Base-by-base conservation (phyloP, 495 filamentous ascomycete species). In the Talaromyces trachyspermus region DNA sequence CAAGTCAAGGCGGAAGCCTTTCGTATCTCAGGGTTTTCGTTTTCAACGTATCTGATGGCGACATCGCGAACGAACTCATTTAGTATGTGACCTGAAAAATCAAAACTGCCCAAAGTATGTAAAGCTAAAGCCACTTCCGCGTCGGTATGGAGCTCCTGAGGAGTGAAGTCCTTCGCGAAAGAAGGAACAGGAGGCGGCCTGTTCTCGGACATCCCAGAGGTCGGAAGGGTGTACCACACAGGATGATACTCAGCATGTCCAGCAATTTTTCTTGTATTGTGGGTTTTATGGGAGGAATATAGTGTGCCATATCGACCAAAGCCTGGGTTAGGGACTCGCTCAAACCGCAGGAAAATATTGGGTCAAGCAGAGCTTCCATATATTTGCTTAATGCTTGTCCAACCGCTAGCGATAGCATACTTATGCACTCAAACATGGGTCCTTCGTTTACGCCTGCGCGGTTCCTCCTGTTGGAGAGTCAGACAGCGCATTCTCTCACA, bases 1-100 rank as follows among this genome's bases (percentile, higher is more conserved):
- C 94, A 96, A 19, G 94, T 99, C 48, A 99, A 75, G 25, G 94
- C 91, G 10, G 92, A 89, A 10, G 91, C 90, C 61, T 95, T 91
- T 48, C 92, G 83, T 46, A 96, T 95, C 49, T 94, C 87, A 0
- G 88, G 79, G 57, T 95, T 94, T 49, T 95, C 89, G 48, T 91
- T 91, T 57, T 97, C 90, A 43, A 96, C 91, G 52, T 94, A 99
- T 61, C 88, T 90, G 57, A 99, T 95, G 4, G 94, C 94, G 46
- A 97, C 92, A 62, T 99, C 92, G 20, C 92, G 88, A 32, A 97
- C 92, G 51, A 99, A 99, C 56, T 99, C 92, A 54, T 99, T 99
- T 11, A 99, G 66, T 18, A 95, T 84, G 56, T 96, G 86, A 36
- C 90, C 88, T 48, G 82, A 81, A 61, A 99, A 99, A 56, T 99